Base-by-base conservation (phyloP, 2,329 filamentous ascomycete genomes). In the Aspergillus clavatus region DNA sequence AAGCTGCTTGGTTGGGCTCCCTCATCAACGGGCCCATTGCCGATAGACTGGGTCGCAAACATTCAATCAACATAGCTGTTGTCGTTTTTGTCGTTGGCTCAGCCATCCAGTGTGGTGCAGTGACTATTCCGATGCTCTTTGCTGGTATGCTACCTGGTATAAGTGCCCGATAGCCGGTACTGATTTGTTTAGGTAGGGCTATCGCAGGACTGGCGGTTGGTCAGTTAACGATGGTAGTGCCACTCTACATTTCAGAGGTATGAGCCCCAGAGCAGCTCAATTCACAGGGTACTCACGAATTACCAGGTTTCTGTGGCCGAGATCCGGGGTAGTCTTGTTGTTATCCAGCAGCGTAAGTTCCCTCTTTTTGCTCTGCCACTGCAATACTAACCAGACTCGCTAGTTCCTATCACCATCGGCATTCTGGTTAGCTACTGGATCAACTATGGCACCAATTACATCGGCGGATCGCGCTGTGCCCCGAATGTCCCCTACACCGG, bases 201-300 rank as follows among this genome's bases (percentile, higher is more conserved):
- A 58, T 75, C 43, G 71, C 72, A 12, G 74, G 74, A 1, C 46
- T 76, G 7, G 65, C 70, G 2, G 61, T 76, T 7, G 74, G 63
- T 3, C 59, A 61, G 50, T 53, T 74, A 39, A 69, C 66, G 4
- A 72, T 72, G 63, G 73, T 77, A 5, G 71, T 74, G 1, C 77
- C 77, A 0, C 58, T 79, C 19, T 80, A 79, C 54, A 78, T 78
- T 36, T 75, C 72, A 3, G 76, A 78, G 52, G 72, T 50, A 66
- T 61, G 61, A 50, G 24, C 3, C 28, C 24, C 26, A 12, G 21
- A 19, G 7, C 4, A 18, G 8, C 3, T 12, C 23, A 5, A 24
- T 7, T 36, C 19, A 19, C 0, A 45, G 8, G 12, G 28, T 24
- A 37, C 4, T 16, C 18, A 10, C 14, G 14, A 23, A 42, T 57